phyloP scores from a whole-genome alignment of 495 filamentous ascomycete genomes.

The Xylaria cubensis region DNA sequence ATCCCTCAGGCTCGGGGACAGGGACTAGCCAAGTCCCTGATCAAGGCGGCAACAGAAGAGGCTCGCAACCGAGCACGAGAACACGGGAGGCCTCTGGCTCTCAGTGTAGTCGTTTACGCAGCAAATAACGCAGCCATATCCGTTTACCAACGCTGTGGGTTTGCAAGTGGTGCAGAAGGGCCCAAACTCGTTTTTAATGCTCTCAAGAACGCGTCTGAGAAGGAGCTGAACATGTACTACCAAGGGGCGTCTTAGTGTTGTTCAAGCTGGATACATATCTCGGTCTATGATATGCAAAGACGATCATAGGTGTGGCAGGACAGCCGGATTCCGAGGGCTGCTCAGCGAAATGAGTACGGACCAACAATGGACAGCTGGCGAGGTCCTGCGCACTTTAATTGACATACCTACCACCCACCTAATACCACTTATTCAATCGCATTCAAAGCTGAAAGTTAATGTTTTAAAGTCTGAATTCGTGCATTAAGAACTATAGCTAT shows the following conservation, averaged over 20 bases:
- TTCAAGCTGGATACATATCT: background rate
- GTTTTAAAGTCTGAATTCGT: no score
- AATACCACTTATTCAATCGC: no score
- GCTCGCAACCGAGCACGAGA: conserved; percentile 38
- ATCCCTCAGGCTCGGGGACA: conserved; percentile 47
- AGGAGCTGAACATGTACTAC: conserved; percentile 33
- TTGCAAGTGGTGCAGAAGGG: conserved; percentile 43
- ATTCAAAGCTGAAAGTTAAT: no score
- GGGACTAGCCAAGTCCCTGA: conserved; percentile 51
- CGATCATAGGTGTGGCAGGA: background rate
- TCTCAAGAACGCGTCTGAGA: conserved; percentile 27
- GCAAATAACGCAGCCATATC: conserved; percentile 47
- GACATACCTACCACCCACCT: no score
- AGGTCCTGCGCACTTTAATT: no score
- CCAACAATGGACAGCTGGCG: background rate
- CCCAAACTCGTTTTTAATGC: conserved; percentile 31
- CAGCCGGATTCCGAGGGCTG: conserved; percentile 24
- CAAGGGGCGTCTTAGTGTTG: background rate
- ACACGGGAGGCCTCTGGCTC: conserved; percentile 30
- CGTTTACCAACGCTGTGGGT: conserved; percentile 57
- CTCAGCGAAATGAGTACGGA: conserved; percentile 23
- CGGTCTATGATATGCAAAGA: background rate
- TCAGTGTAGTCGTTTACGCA: conserved; percentile 48
- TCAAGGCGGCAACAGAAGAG: conserved; percentile 44
- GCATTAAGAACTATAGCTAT: no score